Evolutionary conservation across 768 basidiomycete species (phyloP), one percentile per base, ranked within the genome.

Genomic region (Hericium erinaceus): DNA sequence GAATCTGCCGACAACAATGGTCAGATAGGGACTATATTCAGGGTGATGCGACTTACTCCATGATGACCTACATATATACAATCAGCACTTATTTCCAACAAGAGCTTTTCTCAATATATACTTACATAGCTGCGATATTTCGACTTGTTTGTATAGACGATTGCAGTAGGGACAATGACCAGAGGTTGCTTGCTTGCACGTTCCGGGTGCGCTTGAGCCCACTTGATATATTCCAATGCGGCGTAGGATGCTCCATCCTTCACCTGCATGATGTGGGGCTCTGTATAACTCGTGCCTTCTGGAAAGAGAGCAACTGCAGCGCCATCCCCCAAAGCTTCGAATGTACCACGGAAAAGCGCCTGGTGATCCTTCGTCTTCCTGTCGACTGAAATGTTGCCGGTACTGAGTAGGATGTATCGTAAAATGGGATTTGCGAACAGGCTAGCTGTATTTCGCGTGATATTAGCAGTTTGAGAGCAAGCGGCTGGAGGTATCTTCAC

Each of bases 371-470:
- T 92, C 60, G 82, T 90, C 74, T 91, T 94, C 59, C 97, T 83
- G 70, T 97, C 95, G 39, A 98, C 95, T 22, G 95, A 94, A 62
- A 99, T 95, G 70, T 97, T 97, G n/a, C 97, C 95, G 2, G 95
- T 89, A 60, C 89, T 88, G 55, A 81, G 80, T 9, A 98, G 77
- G 58, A 98, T 79, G 61, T 82, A 85, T 26, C 80, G 78, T 57
- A 87, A 74, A 10, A 83, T 69, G 2, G 91, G 91, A 68, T 97
- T 87, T 16, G 74, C 80, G 69, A 95, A 98, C 48, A 99, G 75
- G 50, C 82, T 79, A 22, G 87, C 88, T 63, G 41, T 46, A 51
- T 18, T 39, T 60, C 18, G 49, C 48, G 44, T 33, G 33, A 33
- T 33, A 33, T 33, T 33, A 33, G 33, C 33, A 33, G 59, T 60